A percentile compares a stretch with the other conserved stretches of the same genome.
phyloP scores from a whole-genome alignment of 306 rosid species.

The Calophaca sinica region DNA sequence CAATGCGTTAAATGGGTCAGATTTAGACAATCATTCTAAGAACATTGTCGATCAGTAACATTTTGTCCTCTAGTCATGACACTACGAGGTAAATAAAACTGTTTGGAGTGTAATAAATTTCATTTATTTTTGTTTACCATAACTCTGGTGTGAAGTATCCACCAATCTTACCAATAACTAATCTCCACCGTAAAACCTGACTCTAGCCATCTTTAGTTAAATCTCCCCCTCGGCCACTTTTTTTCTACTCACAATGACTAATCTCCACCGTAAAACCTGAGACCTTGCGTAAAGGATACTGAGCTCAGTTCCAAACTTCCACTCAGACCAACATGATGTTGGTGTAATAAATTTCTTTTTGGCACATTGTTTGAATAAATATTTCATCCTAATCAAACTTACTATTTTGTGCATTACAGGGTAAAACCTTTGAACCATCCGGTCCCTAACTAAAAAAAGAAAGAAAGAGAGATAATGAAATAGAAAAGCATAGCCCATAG shows the following conservation, averaged over 20 bases:
- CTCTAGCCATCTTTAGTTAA: too few species aligned
- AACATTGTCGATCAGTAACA: neutral
- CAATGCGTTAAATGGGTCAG: neutral
- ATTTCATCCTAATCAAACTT: conserved; percentile 28
- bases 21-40: conserved; percentile 1
- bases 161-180: too few species aligned
- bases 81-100: neutral
- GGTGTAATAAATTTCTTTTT: neutral
- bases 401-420: neutral
- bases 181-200: too few species aligned
- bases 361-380: neutral
- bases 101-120: conserved; percentile 1
- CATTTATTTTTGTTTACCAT: too few species aligned
- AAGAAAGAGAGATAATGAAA: neutral
- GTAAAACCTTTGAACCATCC: neutral
- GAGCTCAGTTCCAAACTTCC: too few species aligned
- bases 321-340: too few species aligned
- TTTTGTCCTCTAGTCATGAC: neutral
- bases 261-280: too few species aligned
- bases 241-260: too few species aligned
- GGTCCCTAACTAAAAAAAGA: neutral
- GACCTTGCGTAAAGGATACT: too few species aligned
- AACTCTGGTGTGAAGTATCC: too few species aligned
- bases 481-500: neutral
- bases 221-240: too few species aligned